Evolutionary conservation across 495 filamentous ascomycete genomes (phyloP).

Genomic region (Trichoderma erinaceum): DNA sequence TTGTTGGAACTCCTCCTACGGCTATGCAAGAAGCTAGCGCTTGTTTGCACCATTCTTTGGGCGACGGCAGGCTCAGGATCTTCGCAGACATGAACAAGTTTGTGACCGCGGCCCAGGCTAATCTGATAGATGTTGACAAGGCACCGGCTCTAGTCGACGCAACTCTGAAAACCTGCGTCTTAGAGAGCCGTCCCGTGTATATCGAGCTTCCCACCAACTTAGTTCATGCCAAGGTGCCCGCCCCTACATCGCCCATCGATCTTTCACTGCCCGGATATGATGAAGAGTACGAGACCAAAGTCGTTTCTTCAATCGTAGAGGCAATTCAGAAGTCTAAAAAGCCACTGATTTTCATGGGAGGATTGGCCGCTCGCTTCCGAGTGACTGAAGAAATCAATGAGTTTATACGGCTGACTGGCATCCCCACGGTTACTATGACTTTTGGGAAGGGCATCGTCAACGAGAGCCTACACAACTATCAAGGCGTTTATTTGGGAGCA

Average conservation of each 20-base stretch:
- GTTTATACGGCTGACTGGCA: slow-evolving; percentile 28
- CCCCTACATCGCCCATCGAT: slow-evolving; percentile 19
- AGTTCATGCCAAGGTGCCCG: not conserved
- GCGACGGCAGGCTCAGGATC: slow-evolving; percentile 16
- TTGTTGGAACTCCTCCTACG: slow-evolving; percentile 55
- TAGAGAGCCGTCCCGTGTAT: slow-evolving; percentile 22
- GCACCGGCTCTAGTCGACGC: slow-evolving; percentile 15
- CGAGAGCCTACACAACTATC: slow-evolving; percentile 27
- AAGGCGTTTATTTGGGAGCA: slow-evolving; percentile 29
- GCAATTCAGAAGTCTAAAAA: slow-evolving; percentile 22
- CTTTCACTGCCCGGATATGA: slow-evolving; percentile 42
- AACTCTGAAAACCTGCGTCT: slow-evolving; percentile 29
- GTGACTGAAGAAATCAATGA: slow-evolving; percentile 23
- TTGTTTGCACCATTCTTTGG: slow-evolving; percentile 27
- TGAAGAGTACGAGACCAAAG: slow-evolving; percentile 19
- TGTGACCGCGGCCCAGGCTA: slow-evolving; percentile 9
- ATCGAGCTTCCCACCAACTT: slow-evolving; percentile 17
- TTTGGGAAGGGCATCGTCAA: slow-evolving; percentile 34
- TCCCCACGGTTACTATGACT: slow-evolving; percentile 29
- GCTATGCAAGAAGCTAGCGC: slow-evolving; percentile 47
- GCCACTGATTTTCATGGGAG: slow-evolving; percentile 32
- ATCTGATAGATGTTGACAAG: not conserved
- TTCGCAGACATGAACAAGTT: slow-evolving; percentile 19
- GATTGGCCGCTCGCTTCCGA: slow-evolving; percentile 24
- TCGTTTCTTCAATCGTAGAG: slow-evolving; percentile 20